Evolutionary conservation across 2,329 filamentous ascomycete species (phyloP).

Genomic region (Alternaria triticimaculans): DNA sequence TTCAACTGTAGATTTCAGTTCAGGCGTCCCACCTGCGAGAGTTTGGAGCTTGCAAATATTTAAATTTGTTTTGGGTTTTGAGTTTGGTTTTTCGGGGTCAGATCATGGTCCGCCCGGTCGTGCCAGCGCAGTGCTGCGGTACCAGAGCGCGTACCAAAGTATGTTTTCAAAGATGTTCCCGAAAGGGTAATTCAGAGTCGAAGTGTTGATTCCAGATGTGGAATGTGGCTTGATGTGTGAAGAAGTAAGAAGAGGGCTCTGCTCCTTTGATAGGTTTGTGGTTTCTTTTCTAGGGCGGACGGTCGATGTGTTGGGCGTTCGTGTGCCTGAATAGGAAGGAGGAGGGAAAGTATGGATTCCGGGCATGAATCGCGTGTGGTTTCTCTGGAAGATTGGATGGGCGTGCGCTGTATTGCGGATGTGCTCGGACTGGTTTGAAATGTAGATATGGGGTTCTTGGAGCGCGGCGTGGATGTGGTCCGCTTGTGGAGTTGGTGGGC

Average conservation of each 20-base stretch:
- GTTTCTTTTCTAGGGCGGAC: background rate
- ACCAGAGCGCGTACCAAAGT: background rate
- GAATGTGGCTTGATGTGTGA: background rate
- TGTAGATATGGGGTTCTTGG: background rate
- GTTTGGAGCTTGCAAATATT: background rate
- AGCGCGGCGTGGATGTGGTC: background rate
- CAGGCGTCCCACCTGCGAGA: background rate
- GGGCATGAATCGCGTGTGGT: background rate
- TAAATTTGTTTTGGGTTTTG: background rate
- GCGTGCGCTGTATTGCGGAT: background rate
- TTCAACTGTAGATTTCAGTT: background rate
- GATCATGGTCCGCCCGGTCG: background rate
- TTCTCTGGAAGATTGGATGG: background rate
- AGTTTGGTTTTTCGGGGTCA: background rate
- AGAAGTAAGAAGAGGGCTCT: background rate
- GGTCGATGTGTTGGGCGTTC: background rate
- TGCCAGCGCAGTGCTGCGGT: background rate
- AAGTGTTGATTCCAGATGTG: background rate
- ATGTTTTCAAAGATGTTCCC: background rate
- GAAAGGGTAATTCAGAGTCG: background rate
- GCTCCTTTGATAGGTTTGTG: background rate
- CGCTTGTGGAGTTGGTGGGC: background rate
- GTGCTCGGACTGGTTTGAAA: background rate
- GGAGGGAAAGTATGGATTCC: background rate
- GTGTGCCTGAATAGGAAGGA: background rate